Evolutionary conservation across 2,329 filamentous ascomycete species (phyloP).

Genomic region (Emergomyces orientalis): DNA sequence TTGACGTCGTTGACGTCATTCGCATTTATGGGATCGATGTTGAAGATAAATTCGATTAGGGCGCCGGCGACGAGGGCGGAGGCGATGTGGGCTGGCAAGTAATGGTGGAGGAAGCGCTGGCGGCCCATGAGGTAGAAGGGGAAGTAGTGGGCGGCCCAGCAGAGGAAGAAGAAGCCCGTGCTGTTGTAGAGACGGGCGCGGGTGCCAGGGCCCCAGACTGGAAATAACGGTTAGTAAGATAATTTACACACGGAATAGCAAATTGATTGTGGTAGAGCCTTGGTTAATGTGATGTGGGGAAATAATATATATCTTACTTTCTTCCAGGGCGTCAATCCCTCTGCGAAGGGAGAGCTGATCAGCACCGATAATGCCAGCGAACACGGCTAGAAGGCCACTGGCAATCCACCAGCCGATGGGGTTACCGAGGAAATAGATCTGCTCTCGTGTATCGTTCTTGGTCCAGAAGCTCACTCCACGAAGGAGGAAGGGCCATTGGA

Average conservation of each 20-base stretch:
- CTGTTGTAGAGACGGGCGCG: conserved; percentile 95
- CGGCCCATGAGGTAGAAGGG: conserved; percentile 98
- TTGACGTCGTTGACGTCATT: conserved; percentile 39
- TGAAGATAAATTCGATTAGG: conserved; percentile 92
- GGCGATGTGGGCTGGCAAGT: conserved; percentile 87
- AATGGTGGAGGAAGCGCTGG: conserved; percentile 96
- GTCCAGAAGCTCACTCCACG: conserved; percentile 99
- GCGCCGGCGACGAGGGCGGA: conserved; percentile 84
- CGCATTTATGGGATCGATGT: conserved; percentile 61
- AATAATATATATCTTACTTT: conserved; percentile 55
- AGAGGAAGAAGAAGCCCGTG: conserved; percentile 97
- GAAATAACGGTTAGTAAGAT: conserved; percentile 17
- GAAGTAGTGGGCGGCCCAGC: conserved; percentile 94
- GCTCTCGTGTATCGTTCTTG: conserved; percentile 83
- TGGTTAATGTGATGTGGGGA: background rate
- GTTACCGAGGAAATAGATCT: conserved; percentile 98
- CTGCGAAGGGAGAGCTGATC: conserved; percentile 90
- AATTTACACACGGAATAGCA: background rate
- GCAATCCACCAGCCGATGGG: conserved; percentile 96
- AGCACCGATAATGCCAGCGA: conserved; percentile 79
- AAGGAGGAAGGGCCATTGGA: conserved; percentile 96
- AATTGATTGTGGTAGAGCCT: no score
- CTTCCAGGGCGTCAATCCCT: conserved; percentile 85
- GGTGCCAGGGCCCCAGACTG: conserved; percentile 54
- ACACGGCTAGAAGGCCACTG: conserved; percentile 85